These are phyloP conservation scores for Medicago ruthenica DNA, from an alignment of 306 rosid species.

Conservation along the genomic window DNA sequence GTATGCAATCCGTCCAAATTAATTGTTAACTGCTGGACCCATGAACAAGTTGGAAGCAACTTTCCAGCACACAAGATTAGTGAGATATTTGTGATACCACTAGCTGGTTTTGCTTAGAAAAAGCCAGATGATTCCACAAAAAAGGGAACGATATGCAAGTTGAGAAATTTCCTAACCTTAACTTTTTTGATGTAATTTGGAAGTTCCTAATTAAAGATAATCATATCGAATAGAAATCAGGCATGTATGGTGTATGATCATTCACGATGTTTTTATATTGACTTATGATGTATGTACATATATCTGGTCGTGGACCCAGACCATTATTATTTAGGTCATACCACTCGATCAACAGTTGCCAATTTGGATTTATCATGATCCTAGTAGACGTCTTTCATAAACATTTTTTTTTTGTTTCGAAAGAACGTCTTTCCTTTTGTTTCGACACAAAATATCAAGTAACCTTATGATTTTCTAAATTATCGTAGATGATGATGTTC, in stretches of 20 bases:
- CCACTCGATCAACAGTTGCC: too few relatives aligned
- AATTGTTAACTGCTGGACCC: constrained; percentile 20
- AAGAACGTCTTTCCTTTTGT: too few relatives aligned
- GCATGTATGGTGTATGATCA: constrained; percentile 12
- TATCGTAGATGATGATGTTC: too few relatives aligned
- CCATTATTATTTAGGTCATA: too few relatives aligned
- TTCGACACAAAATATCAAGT: too few relatives aligned
- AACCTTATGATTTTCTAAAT: too few relatives aligned
- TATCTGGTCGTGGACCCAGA: constrained; percentile 13
- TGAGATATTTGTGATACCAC: constrained; percentile 25
- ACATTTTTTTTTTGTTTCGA: too few relatives aligned
- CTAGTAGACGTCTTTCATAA: too few relatives aligned
- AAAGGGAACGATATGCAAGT: constrained; percentile 32
- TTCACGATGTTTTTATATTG: constrained; percentile 17
- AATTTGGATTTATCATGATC: too few relatives aligned
- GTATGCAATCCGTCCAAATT: constrained; percentile 3
- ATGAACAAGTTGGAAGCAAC: constrained; percentile 37
- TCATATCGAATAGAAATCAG: constrained; percentile 17
- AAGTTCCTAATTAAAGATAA: constrained; percentile 11
- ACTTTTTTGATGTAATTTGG: constrained; percentile 22
- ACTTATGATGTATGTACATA: constrained; percentile 2
- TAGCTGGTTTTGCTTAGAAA: constrained; percentile 33
- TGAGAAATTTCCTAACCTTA: constrained; percentile 37
- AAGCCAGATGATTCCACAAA: constrained; percentile 49
- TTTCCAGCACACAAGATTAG: constrained; percentile 50